Conservation (phyloP, 352 stramenopile genomes). For the Phytophthora nicotianae region DNA sequence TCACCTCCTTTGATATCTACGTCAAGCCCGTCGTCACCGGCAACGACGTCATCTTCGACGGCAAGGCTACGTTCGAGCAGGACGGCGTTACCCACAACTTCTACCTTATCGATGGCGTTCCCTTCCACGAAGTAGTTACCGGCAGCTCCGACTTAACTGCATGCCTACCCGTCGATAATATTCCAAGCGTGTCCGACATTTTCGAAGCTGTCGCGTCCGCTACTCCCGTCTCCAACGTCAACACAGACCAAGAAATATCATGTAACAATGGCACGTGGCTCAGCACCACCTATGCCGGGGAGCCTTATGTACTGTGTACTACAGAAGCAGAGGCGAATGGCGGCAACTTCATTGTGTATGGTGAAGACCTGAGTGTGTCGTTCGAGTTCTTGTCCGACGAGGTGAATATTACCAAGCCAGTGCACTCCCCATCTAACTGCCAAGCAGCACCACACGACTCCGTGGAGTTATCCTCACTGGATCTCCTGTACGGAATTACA, state of each 20-base stretch:
- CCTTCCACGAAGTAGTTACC: slow-evolving; percentile 37
- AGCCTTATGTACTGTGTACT: slow-evolving; percentile 55
- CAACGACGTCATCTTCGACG: slow-evolving; percentile 43
- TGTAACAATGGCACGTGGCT: slow-evolving; percentile 46
- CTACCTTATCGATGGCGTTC: slow-evolving; percentile 38
- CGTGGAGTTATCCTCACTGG: slow-evolving; percentile 26
- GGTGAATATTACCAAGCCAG: slow-evolving; percentile 31
- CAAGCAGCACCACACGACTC: slow-evolving; percentile 21
- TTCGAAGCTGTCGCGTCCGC: slow-evolving; percentile 39
- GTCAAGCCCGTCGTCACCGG: slow-evolving; percentile 36
- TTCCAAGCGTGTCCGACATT: slow-evolving; percentile 40
- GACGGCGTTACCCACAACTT: slow-evolving; percentile 44
- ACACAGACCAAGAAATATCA: slow-evolving; percentile 46
- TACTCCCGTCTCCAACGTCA: slow-evolving; percentile 37
- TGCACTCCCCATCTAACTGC: slow-evolving; percentile 29
- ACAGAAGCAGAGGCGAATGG: slow-evolving; percentile 15
- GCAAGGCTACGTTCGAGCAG: slow-evolving; percentile 37
- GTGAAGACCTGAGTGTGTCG: slow-evolving; percentile 46
- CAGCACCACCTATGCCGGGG: slow-evolving; percentile 43
- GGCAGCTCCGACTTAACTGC: slow-evolving; percentile 19
- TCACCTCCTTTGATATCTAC: slow-evolving; percentile 44
- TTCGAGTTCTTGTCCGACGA: slow-evolving; percentile 38
- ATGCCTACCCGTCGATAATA: slow-evolving; percentile 28
- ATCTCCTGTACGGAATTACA: slow-evolving; percentile 31
- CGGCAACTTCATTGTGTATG: slow-evolving; percentile 43